Conservation (phyloP, 192 early-diverging fungal genomes). For the Backusella sp. region DNA sequence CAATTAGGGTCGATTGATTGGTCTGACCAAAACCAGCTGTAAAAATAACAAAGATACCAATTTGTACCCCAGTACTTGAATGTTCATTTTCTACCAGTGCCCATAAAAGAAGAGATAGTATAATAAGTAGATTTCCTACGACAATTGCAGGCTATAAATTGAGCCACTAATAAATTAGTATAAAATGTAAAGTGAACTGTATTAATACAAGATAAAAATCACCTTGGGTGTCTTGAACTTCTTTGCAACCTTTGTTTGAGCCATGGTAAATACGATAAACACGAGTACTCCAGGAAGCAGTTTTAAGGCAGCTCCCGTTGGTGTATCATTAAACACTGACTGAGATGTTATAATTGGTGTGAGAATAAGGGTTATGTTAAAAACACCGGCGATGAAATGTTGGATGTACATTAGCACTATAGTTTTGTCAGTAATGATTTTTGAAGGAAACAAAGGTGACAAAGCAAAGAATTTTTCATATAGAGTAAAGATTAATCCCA, state of each 20-base stretch:
- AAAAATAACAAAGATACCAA: background rate
- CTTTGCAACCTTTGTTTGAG: background rate
- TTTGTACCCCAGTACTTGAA: background rate
- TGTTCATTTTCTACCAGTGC: background rate
- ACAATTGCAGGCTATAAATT: background rate
- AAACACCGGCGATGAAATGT: background rate
- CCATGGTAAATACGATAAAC: background rate
- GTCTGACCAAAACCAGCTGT: background rate
- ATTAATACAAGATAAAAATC: background rate
- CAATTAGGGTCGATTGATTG: background rate
- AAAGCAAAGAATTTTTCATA: background rate
- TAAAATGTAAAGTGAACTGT: background rate
- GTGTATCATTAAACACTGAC: background rate
- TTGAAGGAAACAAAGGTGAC: background rate
- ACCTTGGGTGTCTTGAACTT: background rate
- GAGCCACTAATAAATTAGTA: background rate
- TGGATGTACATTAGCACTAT: background rate
- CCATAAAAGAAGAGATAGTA: background rate
- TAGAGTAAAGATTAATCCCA: background rate
- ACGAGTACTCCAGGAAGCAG: background rate
- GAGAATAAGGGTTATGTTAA: background rate
- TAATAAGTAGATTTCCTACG: background rate
- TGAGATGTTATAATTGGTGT: background rate
- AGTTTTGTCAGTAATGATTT: background rate
- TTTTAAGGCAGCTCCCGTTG: background rate